Evolutionary conservation across 1,139 yeast genomes (phyloP), one percentile per base, ranked within the genome.

Genomic region (Lodderomyces pseudojiufengensis): DNA sequence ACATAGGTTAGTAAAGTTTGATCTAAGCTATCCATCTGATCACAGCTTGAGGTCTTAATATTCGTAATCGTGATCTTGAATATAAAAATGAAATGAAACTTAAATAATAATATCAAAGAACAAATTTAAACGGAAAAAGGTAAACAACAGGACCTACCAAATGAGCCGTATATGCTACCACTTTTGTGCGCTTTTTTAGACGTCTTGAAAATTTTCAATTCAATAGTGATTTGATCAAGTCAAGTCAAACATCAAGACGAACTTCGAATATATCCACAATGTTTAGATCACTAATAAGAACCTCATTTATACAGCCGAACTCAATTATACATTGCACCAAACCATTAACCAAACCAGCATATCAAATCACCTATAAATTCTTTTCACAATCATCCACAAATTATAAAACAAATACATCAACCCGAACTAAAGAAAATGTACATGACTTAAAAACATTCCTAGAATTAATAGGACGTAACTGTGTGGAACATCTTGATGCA

Each of bases 401-500:
- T 15, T 49, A 39, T 43, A 59, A 49, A 41, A 58, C 63, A 41
- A 67, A 67, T 49, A 57, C 60, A 11, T 67, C 73, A 31, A 66
- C 73, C 15, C 49, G 66, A 47, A 69, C 74, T 35, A 68, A 64
- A 46, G 73, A 63, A 42, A 70, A 69, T 47, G 83, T 86, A 21
- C 85, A 90, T 25, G 94, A 85, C 51, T 86, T 84, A 31, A 65
- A 73, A 43, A 65, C 90, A 0, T 90, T 90, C 52, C 69, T 90
- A 42, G 64, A 59, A 15, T 72, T 73, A 47, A 88, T 90, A 43
- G 97, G 97, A 3, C 80, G 96, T 47, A 73, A 77, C 43, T 65
- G 80, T 44, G 52, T 63, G 15, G 95, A 88, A 52, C 80, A 80
- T 50, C 65, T 69, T 9, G 94, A 82, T 33, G 58, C 73, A 4